These are phyloP conservation scores for Thielaviopsis musarum DNA, from an alignment of 2,329 filamentous ascomycete genomes.

Conservation along the genomic window DNA sequence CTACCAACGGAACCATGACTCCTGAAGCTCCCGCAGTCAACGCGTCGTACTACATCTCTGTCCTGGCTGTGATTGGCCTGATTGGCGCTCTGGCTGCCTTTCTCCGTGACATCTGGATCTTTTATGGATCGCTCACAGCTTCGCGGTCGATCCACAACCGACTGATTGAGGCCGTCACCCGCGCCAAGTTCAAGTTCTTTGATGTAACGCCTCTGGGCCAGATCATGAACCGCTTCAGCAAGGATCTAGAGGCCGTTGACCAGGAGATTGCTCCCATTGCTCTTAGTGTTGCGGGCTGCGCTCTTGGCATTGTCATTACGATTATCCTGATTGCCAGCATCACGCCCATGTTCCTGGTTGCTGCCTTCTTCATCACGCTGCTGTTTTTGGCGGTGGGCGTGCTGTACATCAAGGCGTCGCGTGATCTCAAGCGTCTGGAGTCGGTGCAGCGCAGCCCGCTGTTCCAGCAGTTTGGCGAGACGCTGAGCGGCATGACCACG, in stretches of 20 bases:
- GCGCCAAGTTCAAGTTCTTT: conserved; percentile 94
- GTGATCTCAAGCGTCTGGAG: conserved; percentile 87
- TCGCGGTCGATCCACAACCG: conserved; percentile 69
- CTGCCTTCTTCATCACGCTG: conserved; percentile 66
- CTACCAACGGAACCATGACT: not conserved
- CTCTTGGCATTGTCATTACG: conserved; percentile 59
- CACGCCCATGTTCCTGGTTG: conserved; percentile 79
- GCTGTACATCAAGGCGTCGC: conserved; percentile 84
- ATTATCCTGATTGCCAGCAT: conserved; percentile 74
- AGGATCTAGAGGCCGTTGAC: conserved; percentile 86
- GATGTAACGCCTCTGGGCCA: conserved; percentile 90
- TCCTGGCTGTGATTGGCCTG: conserved; percentile 68
- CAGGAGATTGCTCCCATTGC: conserved; percentile 91
- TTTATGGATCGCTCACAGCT: conserved; percentile 78
- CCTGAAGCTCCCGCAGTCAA: conserved; percentile 40
- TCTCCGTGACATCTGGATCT: conserved; percentile 70
- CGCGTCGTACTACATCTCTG: conserved; percentile 62
- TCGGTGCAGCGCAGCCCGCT: conserved; percentile 86
- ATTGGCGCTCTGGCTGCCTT: conserved; percentile 69
- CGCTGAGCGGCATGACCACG: conserved; percentile 82
- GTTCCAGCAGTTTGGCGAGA: conserved; percentile 97
- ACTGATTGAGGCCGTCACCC: conserved; percentile 62
- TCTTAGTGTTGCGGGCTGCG: conserved; percentile 54
- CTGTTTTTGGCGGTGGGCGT: conserved; percentile 70
- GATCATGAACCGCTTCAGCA: conserved; percentile 96